Base-by-base conservation (phyloP, 768 basidiomycete genomes). In the Leccinum barrowsii region DNA sequence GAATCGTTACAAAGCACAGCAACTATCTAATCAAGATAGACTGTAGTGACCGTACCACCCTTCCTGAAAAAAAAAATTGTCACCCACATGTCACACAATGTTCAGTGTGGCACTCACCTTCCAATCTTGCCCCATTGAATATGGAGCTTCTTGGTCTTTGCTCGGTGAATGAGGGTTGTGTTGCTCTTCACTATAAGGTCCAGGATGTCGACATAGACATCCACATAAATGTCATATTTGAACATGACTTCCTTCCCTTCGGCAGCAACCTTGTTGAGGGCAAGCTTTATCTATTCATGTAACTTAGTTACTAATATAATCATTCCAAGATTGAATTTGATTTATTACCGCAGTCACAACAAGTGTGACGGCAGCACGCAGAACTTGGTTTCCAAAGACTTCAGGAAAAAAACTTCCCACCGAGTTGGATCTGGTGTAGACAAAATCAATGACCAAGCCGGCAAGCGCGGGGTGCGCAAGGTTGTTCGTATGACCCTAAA, bases 401-500 rank as follows among this genome's bases (percentile, higher is more conserved):
- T 59, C 24, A 0, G 37, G 58, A n/a, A 59, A 59, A 1, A 59
- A 34, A 1, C 11, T 13, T 1, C 52, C 19, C 0, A 54, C n/a
- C 2, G 53, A 49, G 2, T 4, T 40, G 22, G 48, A 7, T 15
- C 58, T 37, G 1, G 52, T 54, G 15, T 54, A 59, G 22, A 59
- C 54, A 26, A 59, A 59, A 15, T 59, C 26, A 8, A 59, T 10
- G 6, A 59, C 19, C 6, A 59, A 24, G 15, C 32, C 34, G 11
- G 52, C 15, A 0, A 59, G 34, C 2, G 35, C n/a, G 11, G 26
- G 35, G 19, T 59, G 52, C 11, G 48, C 48, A 8, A 59, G 32
- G n/a, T 59, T 59, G 53, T 54, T 59, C 0, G 48, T 59, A 22
- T 44, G 47, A 2, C 52, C 52, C 58, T 59, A 13, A 26, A 26